Evolutionary conservation across 805 yeast genomes (phyloP).

Genomic region (Yarrowia sp.): DNA sequence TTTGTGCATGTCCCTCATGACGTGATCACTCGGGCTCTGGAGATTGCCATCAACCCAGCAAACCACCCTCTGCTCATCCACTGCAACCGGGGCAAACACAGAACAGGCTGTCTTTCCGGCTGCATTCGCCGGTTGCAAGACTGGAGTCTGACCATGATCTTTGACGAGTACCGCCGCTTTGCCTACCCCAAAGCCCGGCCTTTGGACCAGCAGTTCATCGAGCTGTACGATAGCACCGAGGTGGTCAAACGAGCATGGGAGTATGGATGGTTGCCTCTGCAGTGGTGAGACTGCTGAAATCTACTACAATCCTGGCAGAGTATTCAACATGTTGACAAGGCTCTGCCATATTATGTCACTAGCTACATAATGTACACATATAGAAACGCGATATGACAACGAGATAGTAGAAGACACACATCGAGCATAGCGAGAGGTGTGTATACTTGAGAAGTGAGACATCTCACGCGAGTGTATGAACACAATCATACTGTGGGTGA

Average conservation of each 20-base stretch:
- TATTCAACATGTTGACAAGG: too few relatives aligned
- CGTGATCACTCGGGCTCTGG: constrained; percentile 77
- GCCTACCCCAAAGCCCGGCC: constrained; percentile 96
- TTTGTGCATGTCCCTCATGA: constrained; percentile 58
- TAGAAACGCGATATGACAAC: too few relatives aligned
- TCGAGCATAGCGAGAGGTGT: too few relatives aligned
- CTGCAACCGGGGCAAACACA: constrained; percentile 95
- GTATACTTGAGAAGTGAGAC: too few relatives aligned
- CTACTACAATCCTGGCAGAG: too few relatives aligned
- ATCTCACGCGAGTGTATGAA: too few relatives aligned
- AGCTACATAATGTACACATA: too few relatives aligned
- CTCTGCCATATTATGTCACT: too few relatives aligned
- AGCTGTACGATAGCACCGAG: constrained; percentile 75
- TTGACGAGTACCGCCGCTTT: constrained; percentile 93
- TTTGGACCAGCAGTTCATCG: constrained; percentile 94
- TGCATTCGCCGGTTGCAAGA: constrained; percentile 86
- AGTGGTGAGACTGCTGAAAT: constrained; percentile 3
- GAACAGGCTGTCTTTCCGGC: constrained; percentile 96
- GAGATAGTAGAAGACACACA: too few relatives aligned
- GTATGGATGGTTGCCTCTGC: constrained; percentile 30
- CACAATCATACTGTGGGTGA: too few relatives aligned
- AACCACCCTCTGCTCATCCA: constrained; percentile 94
- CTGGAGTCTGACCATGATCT: constrained; percentile 93
- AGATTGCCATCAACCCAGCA: constrained; percentile 78
- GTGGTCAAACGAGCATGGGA: constrained; percentile 49